These are phyloP conservation scores for Micromonas pusilla DNA, from an alignment of 139 green algal species.

Conservation along the genomic window DNA sequence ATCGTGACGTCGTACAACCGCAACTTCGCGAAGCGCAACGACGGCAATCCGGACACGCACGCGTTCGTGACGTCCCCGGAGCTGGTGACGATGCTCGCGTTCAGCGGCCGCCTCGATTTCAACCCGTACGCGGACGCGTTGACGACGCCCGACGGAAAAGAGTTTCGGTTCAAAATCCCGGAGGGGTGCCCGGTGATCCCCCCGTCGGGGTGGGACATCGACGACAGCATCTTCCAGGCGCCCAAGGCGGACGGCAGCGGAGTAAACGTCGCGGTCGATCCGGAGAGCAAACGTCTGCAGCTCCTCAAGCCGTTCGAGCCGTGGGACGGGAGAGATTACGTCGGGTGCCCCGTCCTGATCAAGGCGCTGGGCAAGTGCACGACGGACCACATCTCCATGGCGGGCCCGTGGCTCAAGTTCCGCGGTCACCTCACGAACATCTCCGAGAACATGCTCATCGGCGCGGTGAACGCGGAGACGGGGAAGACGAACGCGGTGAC, in stretches of 20 bases:
- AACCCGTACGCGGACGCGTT: slow-evolving; percentile 7
- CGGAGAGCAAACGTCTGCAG: not conserved
- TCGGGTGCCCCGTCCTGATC: slow-evolving; percentile 2
- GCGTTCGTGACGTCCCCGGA: slow-evolving; percentile 4
- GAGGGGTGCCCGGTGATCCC: not conserved
- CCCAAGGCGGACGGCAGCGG: not conserved
- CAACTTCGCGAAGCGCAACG: slow-evolving; percentile 16
- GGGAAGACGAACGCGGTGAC: slow-evolving; percentile 1
- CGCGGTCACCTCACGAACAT: slow-evolving; percentile 14
- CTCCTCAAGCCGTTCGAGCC: not conserved
- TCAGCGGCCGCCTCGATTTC: not conserved
- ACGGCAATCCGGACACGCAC: slow-evolving; percentile 13
- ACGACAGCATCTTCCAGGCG: slow-evolving; percentile 10
- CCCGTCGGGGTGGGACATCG: slow-evolving; percentile 1
- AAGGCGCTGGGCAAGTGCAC: slow-evolving; percentile 16
- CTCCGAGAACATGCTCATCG: slow-evolving; percentile 6
- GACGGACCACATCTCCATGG: slow-evolving; percentile 16
- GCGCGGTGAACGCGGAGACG: slow-evolving; percentile 2
- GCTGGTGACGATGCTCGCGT: slow-evolving; percentile 13
- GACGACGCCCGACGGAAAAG: not conserved
- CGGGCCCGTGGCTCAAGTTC: slow-evolving; percentile 13
- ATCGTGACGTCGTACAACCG: slow-evolving; percentile 15
- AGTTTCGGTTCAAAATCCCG: slow-evolving; percentile 9
- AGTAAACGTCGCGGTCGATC: not conserved
- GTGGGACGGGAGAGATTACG: slow-evolving; percentile 3